Conservation (phyloP, 2,329 filamentous ascomycete genomes). For the Paraconiothyrium brasiliense region DNA sequence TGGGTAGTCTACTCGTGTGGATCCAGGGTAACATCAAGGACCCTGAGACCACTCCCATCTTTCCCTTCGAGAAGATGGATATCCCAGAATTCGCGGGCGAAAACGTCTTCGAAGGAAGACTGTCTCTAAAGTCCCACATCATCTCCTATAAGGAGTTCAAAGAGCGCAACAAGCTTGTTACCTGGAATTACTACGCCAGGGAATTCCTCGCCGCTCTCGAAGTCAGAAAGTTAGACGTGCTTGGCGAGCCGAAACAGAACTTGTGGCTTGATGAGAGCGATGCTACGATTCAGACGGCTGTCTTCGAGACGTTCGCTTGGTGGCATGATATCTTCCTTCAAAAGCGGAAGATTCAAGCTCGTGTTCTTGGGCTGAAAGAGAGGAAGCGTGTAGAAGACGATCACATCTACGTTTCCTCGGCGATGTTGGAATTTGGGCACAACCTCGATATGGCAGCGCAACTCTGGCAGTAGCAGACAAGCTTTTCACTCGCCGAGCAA, state of each 20-base stretch:
- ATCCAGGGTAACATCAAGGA: background rate
- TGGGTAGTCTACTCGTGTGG: slow-evolving; percentile 5
- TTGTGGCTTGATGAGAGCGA: background rate
- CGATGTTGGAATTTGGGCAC: background rate
- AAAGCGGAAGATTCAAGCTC: background rate
- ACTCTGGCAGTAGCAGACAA: background rate
- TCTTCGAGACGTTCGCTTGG: background rate
- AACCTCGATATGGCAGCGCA: background rate
- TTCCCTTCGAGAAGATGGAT: background rate
- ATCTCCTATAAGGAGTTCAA: slow-evolving; percentile 1
- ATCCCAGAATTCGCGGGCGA: background rate
- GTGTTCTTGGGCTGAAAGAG: background rate
- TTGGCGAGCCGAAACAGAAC: background rate
- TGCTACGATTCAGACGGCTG: background rate
- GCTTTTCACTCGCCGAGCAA: background rate
- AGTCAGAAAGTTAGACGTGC: background rate
- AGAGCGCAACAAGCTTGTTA: background rate
- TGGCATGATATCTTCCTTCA: slow-evolving; percentile 8
- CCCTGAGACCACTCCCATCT: background rate
- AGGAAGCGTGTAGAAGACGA: background rate
- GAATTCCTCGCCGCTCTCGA: slow-evolving; percentile 1
- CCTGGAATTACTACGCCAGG: background rate
- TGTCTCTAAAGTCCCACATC: background rate
- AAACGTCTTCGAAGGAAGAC: slow-evolving; percentile 1
- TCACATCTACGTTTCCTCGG: background rate